Base-by-base conservation (phyloP, 257 asterid genomes). In the Gardenia jasminoides region DNA sequence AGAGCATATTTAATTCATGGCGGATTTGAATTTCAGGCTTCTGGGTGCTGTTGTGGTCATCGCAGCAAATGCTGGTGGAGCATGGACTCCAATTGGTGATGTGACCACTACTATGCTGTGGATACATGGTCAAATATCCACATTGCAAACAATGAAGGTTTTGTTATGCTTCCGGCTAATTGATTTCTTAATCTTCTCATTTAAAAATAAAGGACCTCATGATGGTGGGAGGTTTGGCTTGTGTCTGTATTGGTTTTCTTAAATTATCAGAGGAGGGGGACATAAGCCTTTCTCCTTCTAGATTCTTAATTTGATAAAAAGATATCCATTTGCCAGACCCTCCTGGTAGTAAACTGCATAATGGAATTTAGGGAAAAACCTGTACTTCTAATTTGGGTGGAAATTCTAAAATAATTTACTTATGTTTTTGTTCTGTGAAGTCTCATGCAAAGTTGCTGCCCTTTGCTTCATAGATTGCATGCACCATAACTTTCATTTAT, bases 41-140 rank as follows among this genome's bases (percentile, higher is more conserved):
- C 91, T 93, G 26, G 98, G 99, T 59, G 99, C 94, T 58, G 97
- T 93, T 77, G 92, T 95, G 78, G 99, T 95, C 43, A 90, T 95
- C 82, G 97, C 99, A 76, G 99, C 99, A 86, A 95, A 95, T 84
- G 97, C 99, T 80, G 98, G 99, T 77, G 99, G 98, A 78, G 97
- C 98, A 48, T 95, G 99, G 99, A 93, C 98, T 69, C 99, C 99
- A 1, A 95, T 95, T 78, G 99, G 99, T 79, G 99, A 95, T 80
- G 98, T 95, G 81, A 95, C 99, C 17, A 95, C 98, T 78, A 95
- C 98, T 24, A 95, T 95, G 99, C 93, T 95, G 76, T 95, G 99
- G 99, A 95, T 93, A 76, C 99, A 95, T 82, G 99, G 99, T 76
- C 99, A 95, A 83, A 89, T 95, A 87, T 88, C 98, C 72, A 95